A percentile compares a stretch with the other conserved stretches of the same genome.
These are phyloP conservation scores for Pontederia crassipes DNA, from an alignment of 176 grass and related monocot species.

Conservation along the genomic window DNA sequence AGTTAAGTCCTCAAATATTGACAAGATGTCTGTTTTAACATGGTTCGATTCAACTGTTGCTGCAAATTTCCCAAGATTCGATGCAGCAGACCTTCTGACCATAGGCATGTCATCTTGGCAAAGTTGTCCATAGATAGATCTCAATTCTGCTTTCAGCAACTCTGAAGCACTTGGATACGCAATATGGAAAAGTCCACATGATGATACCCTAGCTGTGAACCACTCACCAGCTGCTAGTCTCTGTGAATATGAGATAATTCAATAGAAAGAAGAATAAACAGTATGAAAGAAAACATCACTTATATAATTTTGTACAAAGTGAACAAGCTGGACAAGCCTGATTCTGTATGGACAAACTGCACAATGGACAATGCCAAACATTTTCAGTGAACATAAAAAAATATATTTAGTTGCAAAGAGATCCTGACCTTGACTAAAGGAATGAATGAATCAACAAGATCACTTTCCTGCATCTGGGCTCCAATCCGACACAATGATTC, in stretches of 20 bases:
- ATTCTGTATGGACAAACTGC: not conserved
- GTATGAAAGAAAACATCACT: slow-evolving; percentile 2
- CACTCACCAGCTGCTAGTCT: slow-evolving; percentile 73
- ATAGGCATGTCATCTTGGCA: slow-evolving; percentile 99
- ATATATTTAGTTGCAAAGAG: not conserved
- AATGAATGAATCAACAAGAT: slow-evolving; percentile 67
- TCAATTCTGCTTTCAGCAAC: slow-evolving; percentile 59
- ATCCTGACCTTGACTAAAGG: slow-evolving; percentile 60
- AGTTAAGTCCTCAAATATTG: slow-evolving; percentile 77
- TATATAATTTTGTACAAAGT: not conserved
- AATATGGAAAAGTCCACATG: slow-evolving; percentile 84
- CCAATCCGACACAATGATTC: slow-evolving; percentile 82
- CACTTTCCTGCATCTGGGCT: slow-evolving; percentile 84
- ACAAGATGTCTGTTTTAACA: slow-evolving; percentile 78
- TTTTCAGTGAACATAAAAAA: not conserved
- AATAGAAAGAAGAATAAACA: not conserved
- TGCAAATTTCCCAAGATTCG: slow-evolving; percentile 88
- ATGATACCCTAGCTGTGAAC: slow-evolving; percentile 85
- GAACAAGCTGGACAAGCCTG: not conserved
- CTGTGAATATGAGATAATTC: slow-evolving; percentile 30
- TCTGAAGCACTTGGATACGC: slow-evolving; percentile 72
- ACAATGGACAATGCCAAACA: not conserved
- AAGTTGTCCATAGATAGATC: slow-evolving; percentile 63
- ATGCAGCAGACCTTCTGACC: slow-evolving; percentile 88
- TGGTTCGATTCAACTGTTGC: slow-evolving; percentile 64